These are phyloP conservation scores for Calonectria ilicicola DNA, from an alignment of 2,329 filamentous ascomycete genomes.

Conservation along the genomic window DNA sequence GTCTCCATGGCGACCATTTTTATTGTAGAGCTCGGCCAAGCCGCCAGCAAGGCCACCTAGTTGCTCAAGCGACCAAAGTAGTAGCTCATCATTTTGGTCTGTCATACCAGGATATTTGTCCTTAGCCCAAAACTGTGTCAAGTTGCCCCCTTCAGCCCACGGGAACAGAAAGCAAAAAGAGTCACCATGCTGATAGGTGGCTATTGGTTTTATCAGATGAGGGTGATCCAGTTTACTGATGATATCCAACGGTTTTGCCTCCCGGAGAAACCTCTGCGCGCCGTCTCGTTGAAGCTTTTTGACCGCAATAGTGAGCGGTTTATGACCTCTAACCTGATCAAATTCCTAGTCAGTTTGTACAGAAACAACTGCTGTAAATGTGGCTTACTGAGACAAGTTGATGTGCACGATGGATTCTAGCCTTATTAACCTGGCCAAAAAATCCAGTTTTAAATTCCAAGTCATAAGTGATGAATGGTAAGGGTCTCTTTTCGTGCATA, in stretches of 20 bases:
- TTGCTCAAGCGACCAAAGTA: background rate
- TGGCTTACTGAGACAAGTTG: background rate
- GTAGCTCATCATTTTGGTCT: background rate
- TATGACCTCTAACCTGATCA: background rate
- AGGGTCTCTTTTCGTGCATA: background rate
- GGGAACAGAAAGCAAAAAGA: background rate
- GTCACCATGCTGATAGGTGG: background rate
- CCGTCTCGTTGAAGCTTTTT: background rate
- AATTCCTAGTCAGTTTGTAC: background rate
- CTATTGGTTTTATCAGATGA: background rate
- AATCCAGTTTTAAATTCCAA: background rate
- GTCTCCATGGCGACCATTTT: background rate
- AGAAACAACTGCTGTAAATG: background rate
- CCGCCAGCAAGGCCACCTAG: background rate
- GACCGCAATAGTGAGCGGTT: background rate
- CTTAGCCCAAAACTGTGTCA: background rate
- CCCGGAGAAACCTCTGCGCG: background rate
- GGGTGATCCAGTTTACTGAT: background rate
- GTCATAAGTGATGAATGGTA: background rate
- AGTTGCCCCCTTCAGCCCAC: background rate
- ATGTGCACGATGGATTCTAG: background rate
- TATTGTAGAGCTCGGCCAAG: background rate
- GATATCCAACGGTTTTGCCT: background rate
- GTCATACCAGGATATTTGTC: background rate
- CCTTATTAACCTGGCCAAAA: background rate